phyloP scores from a whole-genome alignment of 306 rosid species.

The Fragaria ananassa region DNA sequence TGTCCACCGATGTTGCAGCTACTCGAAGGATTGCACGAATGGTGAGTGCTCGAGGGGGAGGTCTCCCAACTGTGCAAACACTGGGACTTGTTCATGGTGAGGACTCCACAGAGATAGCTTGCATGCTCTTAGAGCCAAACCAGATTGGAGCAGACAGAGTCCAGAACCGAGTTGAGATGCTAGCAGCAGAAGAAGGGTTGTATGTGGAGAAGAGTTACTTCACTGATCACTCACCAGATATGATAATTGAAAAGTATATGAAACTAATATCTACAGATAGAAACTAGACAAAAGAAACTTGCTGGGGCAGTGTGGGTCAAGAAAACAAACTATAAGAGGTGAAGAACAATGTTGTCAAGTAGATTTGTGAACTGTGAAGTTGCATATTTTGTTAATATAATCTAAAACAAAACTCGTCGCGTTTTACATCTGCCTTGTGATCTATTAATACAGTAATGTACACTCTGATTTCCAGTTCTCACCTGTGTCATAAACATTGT shows the following conservation, averaged over 20 bases:
- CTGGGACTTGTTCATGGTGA: constrained; percentile 58
- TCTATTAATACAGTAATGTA: constrained; percentile 49
- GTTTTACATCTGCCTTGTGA: constrained; percentile 38
- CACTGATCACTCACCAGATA: constrained; percentile 74
- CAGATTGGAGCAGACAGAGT: constrained; percentile 69
- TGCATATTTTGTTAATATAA: constrained; percentile 23
- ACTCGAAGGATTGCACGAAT: constrained; percentile 57
- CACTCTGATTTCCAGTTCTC: constrained; percentile 41
- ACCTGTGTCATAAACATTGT: constrained; percentile 60
- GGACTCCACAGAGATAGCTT: constrained; percentile 64
- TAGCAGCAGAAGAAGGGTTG: constrained; percentile 68
- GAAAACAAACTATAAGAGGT: constrained; percentile 5
- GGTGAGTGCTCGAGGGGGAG: constrained; percentile 90
- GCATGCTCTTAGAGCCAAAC: constrained; percentile 79
- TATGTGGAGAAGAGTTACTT: constrained; percentile 78
- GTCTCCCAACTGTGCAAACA: constrained; percentile 75
- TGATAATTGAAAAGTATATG: constrained; percentile 48
- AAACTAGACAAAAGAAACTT: constrained; percentile 13
- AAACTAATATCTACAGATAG: constrained; percentile 40
- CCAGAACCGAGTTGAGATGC: constrained; percentile 62
- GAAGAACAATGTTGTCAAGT: constrained; percentile 26
- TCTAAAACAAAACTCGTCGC: constrained; percentile 35
- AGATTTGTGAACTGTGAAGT: constrained; percentile 23
- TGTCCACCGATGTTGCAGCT: constrained; percentile 47
- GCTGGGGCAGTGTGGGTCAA: not conserved